Evolutionary conservation across 805 yeast species (phyloP), one percentile per base, ranked within the genome.

Genomic region (Ascoidea rubescens): DNA sequence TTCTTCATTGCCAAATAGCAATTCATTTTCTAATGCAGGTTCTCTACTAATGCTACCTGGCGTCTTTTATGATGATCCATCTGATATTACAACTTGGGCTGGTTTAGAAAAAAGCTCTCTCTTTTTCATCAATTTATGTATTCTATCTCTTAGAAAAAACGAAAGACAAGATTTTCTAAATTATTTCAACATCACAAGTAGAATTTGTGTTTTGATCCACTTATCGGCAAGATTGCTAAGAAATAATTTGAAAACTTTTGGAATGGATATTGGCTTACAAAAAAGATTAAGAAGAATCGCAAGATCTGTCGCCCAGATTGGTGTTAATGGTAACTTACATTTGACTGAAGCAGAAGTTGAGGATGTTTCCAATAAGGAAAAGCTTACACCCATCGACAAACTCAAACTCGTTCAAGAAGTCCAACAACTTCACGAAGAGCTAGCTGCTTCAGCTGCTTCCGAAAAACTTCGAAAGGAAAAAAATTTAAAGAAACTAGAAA

Each of bases 321-420:
- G 80, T 53, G 76, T 83, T 53, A 80, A 80, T 60, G 84, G 87
- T 6, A 71, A 75, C 49, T 62, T 84, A n/a, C 84, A 78, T 61
- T 68, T 84, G 51, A 69, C 71, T 48, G 68, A 71, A 16, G 53
- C 55, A 48, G 51, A 50, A 16, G 17, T 47, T 1, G 50, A 50
- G 33, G 43, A 37, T 10, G 51, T 52, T 43, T 16, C 33, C 31
- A 32, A 50, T 21, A 53, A 48, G 32, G 44, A 53, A 46, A 55
- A 54, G 30, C 28, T 21, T 21, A 21, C 28, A 21, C 28, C 28
- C 28, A 8, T 10, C 2, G 43, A 37, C 43, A 37, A 37, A 37
- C 14, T 10, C 8, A 37, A 37, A 37, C 55, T 2, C 47, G 33
- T 46, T 45, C 50, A 16, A 52, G 55, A 50, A 52, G 59, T 48